A percentile compares a stretch with the other conserved stretches of the same genome.
These are phyloP conservation scores for Metschnikowia sp. DNA, from an alignment of 805 yeast species.

Conservation along the genomic window DNA sequence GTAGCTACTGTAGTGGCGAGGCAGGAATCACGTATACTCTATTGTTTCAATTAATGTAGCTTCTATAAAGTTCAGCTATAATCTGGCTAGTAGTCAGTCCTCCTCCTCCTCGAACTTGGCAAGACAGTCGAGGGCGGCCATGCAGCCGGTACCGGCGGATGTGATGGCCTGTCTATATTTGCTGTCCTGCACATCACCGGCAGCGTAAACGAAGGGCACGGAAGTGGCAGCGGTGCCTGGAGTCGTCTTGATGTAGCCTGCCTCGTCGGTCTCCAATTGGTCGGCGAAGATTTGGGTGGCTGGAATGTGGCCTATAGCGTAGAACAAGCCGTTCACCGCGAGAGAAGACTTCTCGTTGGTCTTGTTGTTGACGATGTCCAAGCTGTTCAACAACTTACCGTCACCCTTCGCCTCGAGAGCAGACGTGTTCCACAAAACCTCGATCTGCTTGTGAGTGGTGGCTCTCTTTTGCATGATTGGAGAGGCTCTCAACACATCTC, in stretches of 20 bases:
- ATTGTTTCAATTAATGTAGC: background rate
- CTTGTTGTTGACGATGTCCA: slow-evolving; percentile 66
- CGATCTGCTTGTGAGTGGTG: slow-evolving; percentile 78
- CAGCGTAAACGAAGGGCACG: slow-evolving; percentile 90
- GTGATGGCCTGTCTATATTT: slow-evolving; percentile 98
- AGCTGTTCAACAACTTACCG: slow-evolving; percentile 71
- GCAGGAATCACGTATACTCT: background rate
- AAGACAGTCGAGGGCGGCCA: slow-evolving; percentile 92
- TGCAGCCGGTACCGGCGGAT: slow-evolving; percentile 99
- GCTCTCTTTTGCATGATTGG: slow-evolving; percentile 96
- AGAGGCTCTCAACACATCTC: slow-evolving; percentile 92
- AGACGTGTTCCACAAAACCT: slow-evolving; percentile 82
- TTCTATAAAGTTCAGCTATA: slow-evolving; percentile 2
- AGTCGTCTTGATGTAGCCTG: slow-evolving; percentile 82
- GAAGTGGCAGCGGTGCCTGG: slow-evolving; percentile 90
- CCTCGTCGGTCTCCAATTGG: slow-evolving; percentile 80
- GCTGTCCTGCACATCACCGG: slow-evolving; percentile 98
- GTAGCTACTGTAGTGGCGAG: no score
- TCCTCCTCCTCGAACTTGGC: slow-evolving; percentile 21
- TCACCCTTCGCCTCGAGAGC: slow-evolving; percentile 90
- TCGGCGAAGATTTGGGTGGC: slow-evolving; percentile 80
- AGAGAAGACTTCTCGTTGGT: slow-evolving; percentile 68
- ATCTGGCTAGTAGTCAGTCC: slow-evolving; percentile 15
- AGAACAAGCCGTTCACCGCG: slow-evolving; percentile 87
- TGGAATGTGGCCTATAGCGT: slow-evolving; percentile 96